Evolutionary conservation across 768 basidiomycete genomes (phyloP), one percentile per base, ranked within the genome.

Genomic region (Rhizopogon vulgaris): DNA sequence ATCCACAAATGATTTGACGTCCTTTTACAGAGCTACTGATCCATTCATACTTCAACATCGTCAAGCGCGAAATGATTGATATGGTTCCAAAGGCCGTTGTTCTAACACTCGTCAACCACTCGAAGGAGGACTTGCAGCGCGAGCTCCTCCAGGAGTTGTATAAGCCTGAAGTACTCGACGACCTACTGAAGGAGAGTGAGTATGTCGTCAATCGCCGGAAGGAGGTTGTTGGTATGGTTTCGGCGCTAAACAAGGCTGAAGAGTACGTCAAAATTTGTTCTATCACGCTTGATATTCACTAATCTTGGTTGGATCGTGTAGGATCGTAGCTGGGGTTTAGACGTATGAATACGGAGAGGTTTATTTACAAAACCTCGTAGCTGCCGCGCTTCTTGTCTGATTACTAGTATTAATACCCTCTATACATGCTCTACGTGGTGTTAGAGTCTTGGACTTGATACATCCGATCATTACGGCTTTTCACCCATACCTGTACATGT

Each of bases 11-110:
- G 15, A 60, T n/a, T 38, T 15, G 34, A 30, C 36, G 28, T 56
- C 5, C 42, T 40, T 9, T 11, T 38, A 28, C 63, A 94, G 93
- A 99, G 71, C 79, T 97, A 42, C 83, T 99, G 63, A 98, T 98
- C 61, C 80, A 89, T 67, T 96, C 93, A 4, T 97, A 97, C 71
- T 97, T 89, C 78, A 94, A 96, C 73, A 94, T 97, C 58, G 92
- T 97, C 51, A 98, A 99, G 74, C 87, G 94, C 53, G 95, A 97
- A 71, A 93, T 98, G 90, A 98, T 98, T 62, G 95, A 98, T 71
- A 96, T 96, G 93, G 90, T 98, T 24, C 95, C 95, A 7, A 99
- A 99, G 70, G 91, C 91, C 15, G 92, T 96, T 66, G 83, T 88
- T 9, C 73, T 90, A 57, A 97, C 91, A 14, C 82, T 98, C 34